Percentiles rank a stretch among this genome's conserved stretches.
Conservation (phyloP, 352 stramenopile species). For the Phytophthora agathidicida region DNA sequence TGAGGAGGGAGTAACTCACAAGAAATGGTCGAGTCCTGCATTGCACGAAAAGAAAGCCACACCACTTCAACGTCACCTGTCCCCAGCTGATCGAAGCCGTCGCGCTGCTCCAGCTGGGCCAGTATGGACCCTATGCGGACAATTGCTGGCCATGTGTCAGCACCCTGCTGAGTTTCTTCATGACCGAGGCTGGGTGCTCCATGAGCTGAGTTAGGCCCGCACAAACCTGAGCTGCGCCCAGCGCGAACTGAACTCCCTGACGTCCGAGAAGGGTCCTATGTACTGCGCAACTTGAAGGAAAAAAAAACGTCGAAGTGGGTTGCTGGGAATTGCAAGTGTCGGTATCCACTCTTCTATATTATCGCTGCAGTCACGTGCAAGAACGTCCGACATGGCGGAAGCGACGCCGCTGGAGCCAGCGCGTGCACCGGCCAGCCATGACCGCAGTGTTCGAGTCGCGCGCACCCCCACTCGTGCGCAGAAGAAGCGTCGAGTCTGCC, state of each 20-base stretch:
- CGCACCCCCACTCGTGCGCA: conserved; percentile 16
- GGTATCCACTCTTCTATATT: conserved; percentile 14
- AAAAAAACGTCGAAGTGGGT: no score
- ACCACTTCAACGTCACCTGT: conserved; percentile 22
- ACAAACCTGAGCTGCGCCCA: not conserved
- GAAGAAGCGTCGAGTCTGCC: conserved; percentile 21
- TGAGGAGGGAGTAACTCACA: no score
- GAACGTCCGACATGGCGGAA: conserved; percentile 20
- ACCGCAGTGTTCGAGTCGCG: conserved; percentile 11
- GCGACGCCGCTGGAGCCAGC: conserved; percentile 19
- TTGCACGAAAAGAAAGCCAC: no score
- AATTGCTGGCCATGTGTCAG: no score
- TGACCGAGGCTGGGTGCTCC: no score
- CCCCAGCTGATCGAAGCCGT: not conserved
- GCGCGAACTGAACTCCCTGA: conserved; percentile 19
- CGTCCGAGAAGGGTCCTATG: no score
- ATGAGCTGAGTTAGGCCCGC: not conserved
- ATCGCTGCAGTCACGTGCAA: not conserved
- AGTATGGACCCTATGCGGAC: conserved; percentile 24
- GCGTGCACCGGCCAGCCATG: not conserved
- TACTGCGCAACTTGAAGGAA: no score
- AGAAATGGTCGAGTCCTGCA: not conserved
- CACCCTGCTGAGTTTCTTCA: no score
- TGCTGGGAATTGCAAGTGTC: conserved; percentile 12
- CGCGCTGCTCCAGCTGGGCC: no score